These are phyloP conservation scores for Cryomyces minteri DNA, from an alignment of 495 filamentous ascomycete species.

Conservation along the genomic window DNA sequence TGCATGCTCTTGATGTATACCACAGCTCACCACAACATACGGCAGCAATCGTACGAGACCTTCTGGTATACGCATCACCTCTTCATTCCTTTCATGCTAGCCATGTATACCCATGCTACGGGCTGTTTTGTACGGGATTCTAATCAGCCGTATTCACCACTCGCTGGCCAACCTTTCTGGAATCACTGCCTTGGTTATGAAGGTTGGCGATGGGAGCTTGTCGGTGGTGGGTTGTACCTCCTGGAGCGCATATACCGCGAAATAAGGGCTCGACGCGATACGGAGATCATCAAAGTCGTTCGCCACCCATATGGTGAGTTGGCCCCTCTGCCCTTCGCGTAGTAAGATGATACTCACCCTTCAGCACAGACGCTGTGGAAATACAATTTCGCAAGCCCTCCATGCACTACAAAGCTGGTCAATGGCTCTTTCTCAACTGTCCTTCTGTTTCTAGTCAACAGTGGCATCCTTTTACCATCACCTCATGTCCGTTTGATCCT, in stretches of 20 bases:
- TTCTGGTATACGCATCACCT: conserved; percentile 99
- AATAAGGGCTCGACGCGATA: conserved; percentile 59
- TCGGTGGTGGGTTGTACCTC: conserved; percentile 73
- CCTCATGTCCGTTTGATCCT: conserved; percentile 86
- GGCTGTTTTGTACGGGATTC: conserved; percentile 65
- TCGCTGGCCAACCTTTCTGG: conserved; percentile 71
- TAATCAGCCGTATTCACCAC: conserved; percentile 52
- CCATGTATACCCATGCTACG: conserved; percentile 86
- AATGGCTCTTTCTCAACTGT: conserved; percentile 93
- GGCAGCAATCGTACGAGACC: conserved; percentile 91
- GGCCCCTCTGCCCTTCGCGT: not conserved
- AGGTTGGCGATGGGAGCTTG: conserved; percentile 93
- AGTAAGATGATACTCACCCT: not conserved
- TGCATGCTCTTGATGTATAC: conserved; percentile 99
- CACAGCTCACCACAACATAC: conserved; percentile 79
- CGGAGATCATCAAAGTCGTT: conserved; percentile 83
- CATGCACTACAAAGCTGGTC: conserved; percentile 96
- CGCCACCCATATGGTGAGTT: conserved; percentile 86
- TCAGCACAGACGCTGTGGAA: conserved; percentile 63
- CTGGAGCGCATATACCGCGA: conserved; percentile 84
- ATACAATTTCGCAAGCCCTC: conserved; percentile 92
- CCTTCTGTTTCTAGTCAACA: conserved; percentile 73
- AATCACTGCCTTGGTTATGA: conserved; percentile 87
- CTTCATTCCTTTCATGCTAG: conserved; percentile 88
- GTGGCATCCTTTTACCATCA: conserved; percentile 99